Conservation (phyloP, 2,329 filamentous ascomycete species). For the Trichoderma sp. region DNA sequence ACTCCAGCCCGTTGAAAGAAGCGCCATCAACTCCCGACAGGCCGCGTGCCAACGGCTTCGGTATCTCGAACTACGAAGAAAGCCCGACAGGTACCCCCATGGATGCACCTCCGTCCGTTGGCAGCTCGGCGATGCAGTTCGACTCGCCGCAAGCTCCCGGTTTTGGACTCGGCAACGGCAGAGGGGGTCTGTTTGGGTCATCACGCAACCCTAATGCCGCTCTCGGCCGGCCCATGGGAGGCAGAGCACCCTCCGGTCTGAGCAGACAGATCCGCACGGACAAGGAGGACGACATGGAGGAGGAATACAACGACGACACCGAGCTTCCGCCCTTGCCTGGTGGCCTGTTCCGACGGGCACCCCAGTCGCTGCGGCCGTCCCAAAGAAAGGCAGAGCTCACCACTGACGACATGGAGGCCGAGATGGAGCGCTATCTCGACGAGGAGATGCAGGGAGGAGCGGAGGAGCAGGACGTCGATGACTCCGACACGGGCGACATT, state of each 20-base stretch:
- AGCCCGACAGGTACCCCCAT: slow-evolving; percentile 57
- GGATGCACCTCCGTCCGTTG: slow-evolving; percentile 55
- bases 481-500: slow-evolving; percentile 50
- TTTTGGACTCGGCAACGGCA: slow-evolving; percentile 43
- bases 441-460: slow-evolving; percentile 43
- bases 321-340: slow-evolving; percentile 40
- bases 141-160: slow-evolving; percentile 44
- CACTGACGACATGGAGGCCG: slow-evolving; percentile 41
- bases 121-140: slow-evolving; percentile 56
- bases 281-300: slow-evolving; percentile 34
- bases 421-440: slow-evolving; percentile 44
- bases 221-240: slow-evolving; percentile 53
- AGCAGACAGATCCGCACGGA: slow-evolving; percentile 47
- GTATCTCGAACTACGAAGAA: slow-evolving; percentile 46
- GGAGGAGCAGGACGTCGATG: slow-evolving; percentile 46
- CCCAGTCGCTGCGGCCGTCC: slow-evolving; percentile 27
- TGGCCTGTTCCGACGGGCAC: slow-evolving; percentile 41
- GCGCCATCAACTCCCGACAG: slow-evolving; percentile 55
- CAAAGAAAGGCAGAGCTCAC: slow-evolving; percentile 33
- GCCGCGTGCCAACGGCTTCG: slow-evolving; percentile 39
- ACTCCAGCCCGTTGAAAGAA: slow-evolving; percentile 49
- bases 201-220: slow-evolving; percentile 46
- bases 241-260: slow-evolving; percentile 54
- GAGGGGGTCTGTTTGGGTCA: slow-evolving; percentile 44
- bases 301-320: slow-evolving; percentile 42